Evolutionary conservation across 768 basidiomycete species (phyloP).

Genomic region (Amanita jacksonii): DNA sequence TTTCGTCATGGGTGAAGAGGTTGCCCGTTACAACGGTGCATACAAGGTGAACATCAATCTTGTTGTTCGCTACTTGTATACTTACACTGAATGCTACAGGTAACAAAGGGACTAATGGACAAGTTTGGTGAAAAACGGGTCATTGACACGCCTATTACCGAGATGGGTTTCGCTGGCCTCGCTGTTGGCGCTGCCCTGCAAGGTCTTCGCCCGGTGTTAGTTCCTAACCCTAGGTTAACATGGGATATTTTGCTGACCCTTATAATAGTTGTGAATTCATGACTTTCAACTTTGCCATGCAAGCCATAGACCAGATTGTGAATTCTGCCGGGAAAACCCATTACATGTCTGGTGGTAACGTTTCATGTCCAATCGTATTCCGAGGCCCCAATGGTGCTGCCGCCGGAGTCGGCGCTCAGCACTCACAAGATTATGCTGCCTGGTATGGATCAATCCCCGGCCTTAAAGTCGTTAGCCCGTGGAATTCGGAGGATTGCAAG

Average conservation of each 20-base stretch:
- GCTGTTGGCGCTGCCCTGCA: constrained; percentile 92
- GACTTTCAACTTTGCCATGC: constrained; percentile 99
- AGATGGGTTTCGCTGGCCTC: constrained; percentile 97
- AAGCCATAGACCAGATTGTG: constrained; percentile 99
- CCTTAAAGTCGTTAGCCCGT: constrained; percentile 95
- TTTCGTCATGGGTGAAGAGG: constrained; percentile 95
- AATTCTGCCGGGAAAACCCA: constrained; percentile 99
- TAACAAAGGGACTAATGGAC: constrained; percentile 97
- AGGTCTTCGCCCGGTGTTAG: constrained; percentile 88
- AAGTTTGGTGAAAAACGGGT: constrained; percentile 99
- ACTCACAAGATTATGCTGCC: constrained; percentile 94
- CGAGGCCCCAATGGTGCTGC: constrained; percentile 99
- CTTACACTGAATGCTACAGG: constrained; percentile 33
- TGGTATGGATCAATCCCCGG: constrained; percentile 94
- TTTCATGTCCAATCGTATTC: constrained; percentile 98
- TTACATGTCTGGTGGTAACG: constrained; percentile 99
- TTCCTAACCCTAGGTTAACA: background rate
- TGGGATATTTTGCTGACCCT: constrained; percentile 6
- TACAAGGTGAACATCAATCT: constrained; percentile 61
- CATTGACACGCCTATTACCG: constrained; percentile 93
- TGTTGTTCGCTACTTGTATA: constrained; percentile 2
- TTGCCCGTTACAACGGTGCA: constrained; percentile 96
- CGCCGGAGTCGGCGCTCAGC: constrained; percentile 92
- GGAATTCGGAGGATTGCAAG: constrained; percentile 98
- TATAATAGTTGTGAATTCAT: constrained; percentile 89